A percentile compares a stretch with the other conserved stretches of the same genome.
Conservation (phyloP, 495 filamentous ascomycete genomes). For the Neurospora intermedia region DNA sequence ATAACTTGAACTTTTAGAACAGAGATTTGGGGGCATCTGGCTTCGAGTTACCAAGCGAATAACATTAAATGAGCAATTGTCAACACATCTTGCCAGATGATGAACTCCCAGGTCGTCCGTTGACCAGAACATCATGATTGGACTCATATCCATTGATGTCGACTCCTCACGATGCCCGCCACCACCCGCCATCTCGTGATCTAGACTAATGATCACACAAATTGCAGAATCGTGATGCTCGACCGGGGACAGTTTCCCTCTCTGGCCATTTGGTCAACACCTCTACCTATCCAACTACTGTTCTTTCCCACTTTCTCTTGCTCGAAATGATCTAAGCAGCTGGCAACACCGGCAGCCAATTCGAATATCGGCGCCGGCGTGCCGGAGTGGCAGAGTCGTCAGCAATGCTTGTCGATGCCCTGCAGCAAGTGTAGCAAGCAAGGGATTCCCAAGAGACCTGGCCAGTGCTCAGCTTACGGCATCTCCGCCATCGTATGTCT, state of each 20-base stretch:
- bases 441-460: neutral
- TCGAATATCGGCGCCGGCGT: neutral
- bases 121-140: neutral
- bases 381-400: neutral
- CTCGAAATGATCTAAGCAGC: neutral
- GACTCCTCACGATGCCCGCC: neutral
- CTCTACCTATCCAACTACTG: neutral
- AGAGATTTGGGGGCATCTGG: neutral
- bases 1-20: neutral
- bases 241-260: neutral
- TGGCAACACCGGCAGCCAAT: neutral
- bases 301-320: neutral
- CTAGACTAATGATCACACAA: neutral
- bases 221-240: neutral
- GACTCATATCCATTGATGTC: neutral
- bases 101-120: neutral
- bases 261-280: neutral
- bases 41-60: neutral
- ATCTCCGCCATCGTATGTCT: neutral
- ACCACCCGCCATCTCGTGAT: neutral
- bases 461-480: slow-evolving; percentile 3
- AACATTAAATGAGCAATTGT: neutral
- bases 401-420: neutral
- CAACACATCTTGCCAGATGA: neutral
- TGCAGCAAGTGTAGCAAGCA: neutral